phyloP scores from a whole-genome alignment of 306 rosid species.

The Pyrus betulifolia region DNA sequence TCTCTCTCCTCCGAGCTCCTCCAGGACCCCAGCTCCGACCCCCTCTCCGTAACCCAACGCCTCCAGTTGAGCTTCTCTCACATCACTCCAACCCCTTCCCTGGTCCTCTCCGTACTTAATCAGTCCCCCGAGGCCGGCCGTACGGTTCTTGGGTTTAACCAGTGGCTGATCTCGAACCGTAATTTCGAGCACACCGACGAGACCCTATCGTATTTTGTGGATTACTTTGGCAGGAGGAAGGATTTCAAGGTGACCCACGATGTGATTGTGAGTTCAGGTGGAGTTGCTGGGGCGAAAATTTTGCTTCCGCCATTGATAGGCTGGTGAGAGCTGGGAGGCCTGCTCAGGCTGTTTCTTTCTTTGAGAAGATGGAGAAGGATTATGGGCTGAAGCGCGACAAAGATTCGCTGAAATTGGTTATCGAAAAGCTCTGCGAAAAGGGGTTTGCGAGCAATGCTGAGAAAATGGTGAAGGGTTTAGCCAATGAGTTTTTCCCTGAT shows the following conservation, averaged over 20 bases:
- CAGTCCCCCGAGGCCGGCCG: conserved; percentile 62
- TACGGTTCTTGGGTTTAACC: conserved; percentile 44
- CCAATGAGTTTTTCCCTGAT: conserved; percentile 62
- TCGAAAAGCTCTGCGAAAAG: conserved; percentile 57
- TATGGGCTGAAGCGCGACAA: conserved; percentile 54
- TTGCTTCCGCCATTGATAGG: conserved; percentile 37
- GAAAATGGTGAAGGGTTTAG: conserved; percentile 62
- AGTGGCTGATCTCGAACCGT: conserved; percentile 49
- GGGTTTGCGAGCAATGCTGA: conserved; percentile 68
- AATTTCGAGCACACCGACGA: conserved; percentile 56
- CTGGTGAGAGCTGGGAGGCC: conserved; percentile 65
- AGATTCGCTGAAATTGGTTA: conserved; percentile 40
- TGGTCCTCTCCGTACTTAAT: conserved; percentile 45
- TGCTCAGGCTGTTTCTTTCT: conserved; percentile 48
- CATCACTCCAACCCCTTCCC: conserved; percentile 37
- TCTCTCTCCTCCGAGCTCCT: conserved; percentile 56
- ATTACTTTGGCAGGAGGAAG: conserved; percentile 61
- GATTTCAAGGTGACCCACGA: conserved; percentile 72
- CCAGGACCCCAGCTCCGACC: conserved; percentile 36
- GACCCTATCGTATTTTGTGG: conserved; percentile 50
- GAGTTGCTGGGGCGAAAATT: conserved; percentile 42
- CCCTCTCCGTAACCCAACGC: conserved; percentile 45
- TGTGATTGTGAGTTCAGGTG: conserved; percentile 24
- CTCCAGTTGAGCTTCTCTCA: conserved; percentile 66
- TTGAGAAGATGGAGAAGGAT: conserved; percentile 69